phyloP scores from a whole-genome alignment of 1,284 basidiomycete species.

The Stygiomarasmius scandens region DNA sequence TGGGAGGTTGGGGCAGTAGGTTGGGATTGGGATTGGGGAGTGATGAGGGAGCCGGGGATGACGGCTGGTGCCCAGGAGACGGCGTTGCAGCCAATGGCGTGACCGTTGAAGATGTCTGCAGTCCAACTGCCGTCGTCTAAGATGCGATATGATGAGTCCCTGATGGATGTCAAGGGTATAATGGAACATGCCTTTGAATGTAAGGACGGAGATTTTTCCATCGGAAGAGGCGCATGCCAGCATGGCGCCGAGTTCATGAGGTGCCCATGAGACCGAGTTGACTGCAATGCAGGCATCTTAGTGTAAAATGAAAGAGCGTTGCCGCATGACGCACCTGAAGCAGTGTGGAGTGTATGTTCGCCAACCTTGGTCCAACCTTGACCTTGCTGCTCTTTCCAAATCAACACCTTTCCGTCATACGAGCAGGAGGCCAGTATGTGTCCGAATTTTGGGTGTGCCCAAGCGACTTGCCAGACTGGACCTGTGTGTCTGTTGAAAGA shows the following conservation, averaged over 20 bases:
- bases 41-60: conserved; percentile 81
- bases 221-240: conserved; percentile 98
- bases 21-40: conserved; percentile 50
- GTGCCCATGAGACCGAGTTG: conserved; percentile 98
- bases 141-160: not conserved
- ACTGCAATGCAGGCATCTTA: conserved; percentile 49
- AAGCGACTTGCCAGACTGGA: conserved; percentile 98
- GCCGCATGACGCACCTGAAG: conserved; percentile 68
- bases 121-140: conserved; percentile 96
- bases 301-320: not conserved
- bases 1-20: conserved; percentile 23
- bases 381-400: conserved; percentile 90
- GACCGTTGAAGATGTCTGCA: conserved; percentile 93
- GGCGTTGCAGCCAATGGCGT: conserved; percentile 96
- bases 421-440: conserved; percentile 96
- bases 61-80: conserved; percentile 98
- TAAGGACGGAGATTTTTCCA: conserved; percentile 95
- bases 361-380: conserved; percentile 92
- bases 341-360: conserved; percentile 93
- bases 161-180: not conserved
- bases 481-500: conserved; percentile 77
- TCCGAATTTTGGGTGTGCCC: conserved; percentile 97
- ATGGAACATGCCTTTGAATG: conserved; percentile 84
- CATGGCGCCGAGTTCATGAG: conserved; percentile 95
- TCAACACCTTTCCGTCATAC: conserved; percentile 97